Evolutionary conservation across 2,329 filamentous ascomycete genomes (phyloP), one percentile per base, ranked within the genome.

Genomic region (Fusarium liriodendri): DNA sequence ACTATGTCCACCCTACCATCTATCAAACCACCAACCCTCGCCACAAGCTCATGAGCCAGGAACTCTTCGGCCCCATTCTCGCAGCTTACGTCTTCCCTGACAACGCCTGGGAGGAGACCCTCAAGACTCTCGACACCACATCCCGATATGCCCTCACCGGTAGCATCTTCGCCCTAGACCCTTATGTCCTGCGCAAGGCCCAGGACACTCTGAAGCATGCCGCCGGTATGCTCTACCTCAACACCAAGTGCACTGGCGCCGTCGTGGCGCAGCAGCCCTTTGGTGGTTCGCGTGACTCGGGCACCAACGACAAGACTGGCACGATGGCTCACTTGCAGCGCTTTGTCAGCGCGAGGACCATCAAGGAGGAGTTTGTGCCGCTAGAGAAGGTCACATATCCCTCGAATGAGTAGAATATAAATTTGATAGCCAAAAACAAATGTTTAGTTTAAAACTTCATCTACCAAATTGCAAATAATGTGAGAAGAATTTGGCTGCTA

Each of bases 221-320:
- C 0, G 92, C 92, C 0, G 93, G 93, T 16, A 94, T 75, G 70
- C 47, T 75, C 0, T 75, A 94, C 83, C 94, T 94, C 78, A 94
- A 94, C 83, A 87, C 94, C 80, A 94, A 76, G 37, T 75, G 71
- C 76, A 92, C 90, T 0, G 91, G 90, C 33, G 89, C 90, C 3
- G 88, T 93, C 14, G 90, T 92, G 2, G 91, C 89, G 9, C 90
- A 92, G 80, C 91, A 93, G 80, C 89, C 91, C 2, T 92, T 93
- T 78, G 91, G 91, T 11, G 91, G 91, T 42, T 87, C 88, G 9
- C 85, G 91, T 66, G 89, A 88, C 2, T 91, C 89, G 69, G 91
- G 91, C 6, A 93, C 91, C 22, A 92, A 93, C 78, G 91, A 93
- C 80, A 92, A 92, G 85, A 90, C 90, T 6, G 90, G 90, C 7